Evolutionary conservation across 352 stramenopile species (phyloP).

Genomic region (Phytophthora crassamura): DNA sequence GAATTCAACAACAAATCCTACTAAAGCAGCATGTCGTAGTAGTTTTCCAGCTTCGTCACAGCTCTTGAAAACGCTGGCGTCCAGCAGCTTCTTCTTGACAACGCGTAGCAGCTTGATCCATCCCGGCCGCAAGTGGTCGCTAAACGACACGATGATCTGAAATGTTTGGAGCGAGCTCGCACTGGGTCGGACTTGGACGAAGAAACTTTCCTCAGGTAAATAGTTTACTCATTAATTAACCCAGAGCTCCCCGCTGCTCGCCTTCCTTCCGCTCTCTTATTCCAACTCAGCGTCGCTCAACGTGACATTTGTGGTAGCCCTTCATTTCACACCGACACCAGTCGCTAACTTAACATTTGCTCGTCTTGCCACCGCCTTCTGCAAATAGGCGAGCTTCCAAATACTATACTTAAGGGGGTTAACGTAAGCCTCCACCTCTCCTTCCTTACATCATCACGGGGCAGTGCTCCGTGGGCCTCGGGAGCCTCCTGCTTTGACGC

Average conservation of each 20-base stretch:
- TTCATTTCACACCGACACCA: constrained; percentile 26
- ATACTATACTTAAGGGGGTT: constrained; percentile 32
- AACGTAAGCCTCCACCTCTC: constrained; percentile 1
- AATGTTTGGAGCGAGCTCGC: too few species aligned
- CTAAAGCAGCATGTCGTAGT: too few species aligned
- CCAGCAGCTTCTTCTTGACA: too few species aligned
- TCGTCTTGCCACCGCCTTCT: constrained; percentile 5
- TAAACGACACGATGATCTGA: neutral
- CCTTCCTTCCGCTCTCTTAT: constrained; percentile 2
- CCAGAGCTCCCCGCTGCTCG: too few species aligned
- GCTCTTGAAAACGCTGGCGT: too few species aligned
- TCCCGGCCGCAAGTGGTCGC: too few species aligned
- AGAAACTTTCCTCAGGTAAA: too few species aligned
- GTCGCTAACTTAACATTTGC: constrained; percentile 30
- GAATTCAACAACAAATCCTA: too few species aligned
- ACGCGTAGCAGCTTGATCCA: too few species aligned
- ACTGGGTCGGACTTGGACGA: too few species aligned
- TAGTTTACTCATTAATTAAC: too few species aligned
- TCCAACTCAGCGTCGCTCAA: constrained; percentile 1
- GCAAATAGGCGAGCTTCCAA: constrained; percentile 4
- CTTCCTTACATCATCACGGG: constrained; percentile 18
- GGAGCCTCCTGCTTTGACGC: constrained; percentile 6
- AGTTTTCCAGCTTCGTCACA: too few species aligned
- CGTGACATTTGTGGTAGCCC: neutral
- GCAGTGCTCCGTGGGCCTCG: constrained; percentile 10